Evolutionary conservation across 768 basidiomycete genomes (phyloP).

Genomic region (Grammothele lineata): DNA sequence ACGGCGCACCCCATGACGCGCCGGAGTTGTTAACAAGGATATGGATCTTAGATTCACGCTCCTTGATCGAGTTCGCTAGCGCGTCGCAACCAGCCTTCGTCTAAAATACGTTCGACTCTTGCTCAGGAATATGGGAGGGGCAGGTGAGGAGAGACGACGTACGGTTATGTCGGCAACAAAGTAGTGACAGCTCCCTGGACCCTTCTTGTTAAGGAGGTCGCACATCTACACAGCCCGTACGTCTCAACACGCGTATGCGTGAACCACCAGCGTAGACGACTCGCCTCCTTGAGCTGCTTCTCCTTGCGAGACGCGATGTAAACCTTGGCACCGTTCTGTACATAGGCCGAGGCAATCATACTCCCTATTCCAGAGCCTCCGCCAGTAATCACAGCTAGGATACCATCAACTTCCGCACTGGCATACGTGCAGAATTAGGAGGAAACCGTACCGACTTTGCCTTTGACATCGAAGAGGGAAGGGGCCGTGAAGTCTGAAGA

Average conservation of each 20-base stretch:
- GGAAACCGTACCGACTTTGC: constrained; percentile 54
- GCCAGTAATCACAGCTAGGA: constrained; percentile 73
- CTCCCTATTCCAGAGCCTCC: constrained; percentile 82
- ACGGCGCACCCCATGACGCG: constrained; percentile 72
- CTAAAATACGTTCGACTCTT: constrained; percentile 31
- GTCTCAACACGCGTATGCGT: constrained; percentile 22
- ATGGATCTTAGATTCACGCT: constrained; percentile 68
- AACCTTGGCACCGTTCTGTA: constrained; percentile 82
- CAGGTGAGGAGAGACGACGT: constrained; percentile 27
- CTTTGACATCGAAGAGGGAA: constrained; percentile 61
- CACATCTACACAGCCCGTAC: constrained; percentile 18
- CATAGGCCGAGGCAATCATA: constrained; percentile 80
- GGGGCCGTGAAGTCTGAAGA: constrained; percentile 46
- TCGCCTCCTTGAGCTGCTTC: constrained; percentile 67
- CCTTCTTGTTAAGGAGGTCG: constrained; percentile 55
- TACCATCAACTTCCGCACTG: not conserved
- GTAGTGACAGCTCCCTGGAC: constrained; percentile 63
- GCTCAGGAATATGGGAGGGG: not conserved
- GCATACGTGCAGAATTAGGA: not conserved
- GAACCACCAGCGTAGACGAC: constrained; percentile 6
- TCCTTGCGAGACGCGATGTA: constrained; percentile 89
- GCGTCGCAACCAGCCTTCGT: constrained; percentile 76
- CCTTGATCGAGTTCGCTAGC: constrained; percentile 63
- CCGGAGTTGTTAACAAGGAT: constrained; percentile 85
- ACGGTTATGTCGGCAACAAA: constrained; percentile 73